Evolutionary conservation across 139 green algal species (phyloP).

Genomic region (Tetraselmis chui): DNA sequence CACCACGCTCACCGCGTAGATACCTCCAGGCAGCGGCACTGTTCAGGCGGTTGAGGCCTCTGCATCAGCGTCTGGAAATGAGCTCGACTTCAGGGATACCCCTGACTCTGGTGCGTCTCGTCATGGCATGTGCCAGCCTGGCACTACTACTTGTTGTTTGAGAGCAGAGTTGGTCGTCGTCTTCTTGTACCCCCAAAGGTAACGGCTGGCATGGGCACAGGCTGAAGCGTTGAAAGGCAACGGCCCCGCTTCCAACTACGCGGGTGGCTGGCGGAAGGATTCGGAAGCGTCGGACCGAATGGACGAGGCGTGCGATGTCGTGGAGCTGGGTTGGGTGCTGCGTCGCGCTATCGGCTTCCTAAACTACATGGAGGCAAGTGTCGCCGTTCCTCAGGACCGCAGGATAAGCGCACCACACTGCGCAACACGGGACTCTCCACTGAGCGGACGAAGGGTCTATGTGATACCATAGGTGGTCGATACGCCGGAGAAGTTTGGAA

Average conservation of each 20-base stretch:
- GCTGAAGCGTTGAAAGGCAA: background rate
- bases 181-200: no score
- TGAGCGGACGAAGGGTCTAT: no score
- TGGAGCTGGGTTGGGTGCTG: constrained; percentile 8
- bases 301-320: constrained; percentile 1
- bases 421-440: no score
- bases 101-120: background rate
- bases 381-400: no score
- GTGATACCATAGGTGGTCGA: no score
- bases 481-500: constrained; percentile 11
- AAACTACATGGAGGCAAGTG: background rate
- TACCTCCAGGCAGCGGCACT: background rate
- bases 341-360: background rate
- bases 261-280: background rate
- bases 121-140: background rate
- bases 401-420: no score
- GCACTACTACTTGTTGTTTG: background rate
- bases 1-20: background rate
- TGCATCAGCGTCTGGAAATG: background rate
- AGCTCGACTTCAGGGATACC: background rate
- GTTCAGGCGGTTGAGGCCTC: background rate
- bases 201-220: background rate
- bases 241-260: background rate
- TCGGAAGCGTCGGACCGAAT: background rate
- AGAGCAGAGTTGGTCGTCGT: no score